Evolutionary conservation across 495 filamentous ascomycete genomes (phyloP).

Genomic region (Trichoderma gamsii): DNA sequence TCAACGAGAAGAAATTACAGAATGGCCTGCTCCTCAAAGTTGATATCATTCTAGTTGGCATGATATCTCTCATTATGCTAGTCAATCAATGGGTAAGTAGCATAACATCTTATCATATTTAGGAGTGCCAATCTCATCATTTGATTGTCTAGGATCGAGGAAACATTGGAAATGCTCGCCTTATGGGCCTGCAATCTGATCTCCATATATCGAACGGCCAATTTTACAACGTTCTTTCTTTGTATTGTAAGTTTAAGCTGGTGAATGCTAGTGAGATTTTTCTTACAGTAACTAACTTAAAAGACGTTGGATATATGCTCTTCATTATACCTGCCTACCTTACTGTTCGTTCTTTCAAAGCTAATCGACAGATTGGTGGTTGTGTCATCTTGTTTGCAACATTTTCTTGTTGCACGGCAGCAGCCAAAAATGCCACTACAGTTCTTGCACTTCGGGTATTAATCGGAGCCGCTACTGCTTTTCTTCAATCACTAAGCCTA

Average conservation of each 20-base stretch:
- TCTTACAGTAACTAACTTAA: background rate
- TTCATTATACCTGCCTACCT: background rate
- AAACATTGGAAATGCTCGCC: background rate
- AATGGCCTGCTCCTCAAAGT: background rate
- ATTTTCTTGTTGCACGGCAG: background rate
- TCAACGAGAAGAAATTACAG: background rate
- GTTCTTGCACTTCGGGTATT: constrained; percentile 4
- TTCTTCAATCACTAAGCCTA: background rate
- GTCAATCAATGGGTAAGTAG: constrained; percentile 1
- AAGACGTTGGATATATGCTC: background rate
- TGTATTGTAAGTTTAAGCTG: background rate
- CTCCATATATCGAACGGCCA: background rate
- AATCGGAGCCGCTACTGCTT: background rate
- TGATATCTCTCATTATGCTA: background rate
- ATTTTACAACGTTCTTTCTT: background rate
- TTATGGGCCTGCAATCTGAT: background rate
- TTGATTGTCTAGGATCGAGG: background rate
- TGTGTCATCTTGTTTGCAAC: constrained; percentile 2
- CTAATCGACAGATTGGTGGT: background rate
- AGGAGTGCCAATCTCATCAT: background rate
- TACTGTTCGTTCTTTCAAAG: background rate
- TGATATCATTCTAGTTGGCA: background rate
- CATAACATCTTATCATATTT: background rate
- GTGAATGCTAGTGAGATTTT: background rate
- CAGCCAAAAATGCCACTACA: background rate